Evolutionary conservation across 495 filamentous ascomycete genomes (phyloP).

Genomic region (Barbatosphaeria neglecta): DNA sequence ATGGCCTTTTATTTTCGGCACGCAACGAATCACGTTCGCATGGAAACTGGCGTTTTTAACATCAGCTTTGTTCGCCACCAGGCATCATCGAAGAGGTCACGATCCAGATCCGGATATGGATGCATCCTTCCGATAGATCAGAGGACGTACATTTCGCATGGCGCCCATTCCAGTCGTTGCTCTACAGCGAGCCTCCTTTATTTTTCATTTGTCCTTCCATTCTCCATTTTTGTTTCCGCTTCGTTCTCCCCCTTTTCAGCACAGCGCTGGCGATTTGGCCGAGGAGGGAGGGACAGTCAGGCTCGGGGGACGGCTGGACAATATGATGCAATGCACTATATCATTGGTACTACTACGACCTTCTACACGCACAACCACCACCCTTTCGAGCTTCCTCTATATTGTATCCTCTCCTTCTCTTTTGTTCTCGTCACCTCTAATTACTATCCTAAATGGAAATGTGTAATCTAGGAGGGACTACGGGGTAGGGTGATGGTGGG

Average conservation of each 20-base stretch:
- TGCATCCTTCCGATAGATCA: background rate
- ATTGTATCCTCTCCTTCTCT: background rate
- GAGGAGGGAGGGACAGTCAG: background rate
- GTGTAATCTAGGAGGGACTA: conserved; percentile 1
- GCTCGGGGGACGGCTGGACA: background rate
- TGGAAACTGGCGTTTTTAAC: background rate
- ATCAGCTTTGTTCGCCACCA: background rate
- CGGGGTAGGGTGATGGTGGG: background rate
- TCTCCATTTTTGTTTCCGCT: background rate
- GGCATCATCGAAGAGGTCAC: too few relatives aligned
- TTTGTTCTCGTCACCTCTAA: too few relatives aligned
- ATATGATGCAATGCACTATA: background rate
- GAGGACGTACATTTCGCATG: background rate
- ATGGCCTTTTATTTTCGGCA: background rate
- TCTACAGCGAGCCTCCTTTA: background rate
- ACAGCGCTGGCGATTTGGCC: background rate
- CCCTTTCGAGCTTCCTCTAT: too few relatives aligned
- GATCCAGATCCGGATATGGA: background rate
- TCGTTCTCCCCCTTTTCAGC: background rate
- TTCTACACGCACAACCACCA: too few relatives aligned
- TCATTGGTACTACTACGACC: background rate
- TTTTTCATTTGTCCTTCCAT: background rate
- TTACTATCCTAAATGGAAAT: conserved; percentile 2
- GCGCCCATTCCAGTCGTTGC: background rate
- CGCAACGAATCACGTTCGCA: background rate